Evolutionary conservation across 306 rosid genomes (phyloP).

Genomic region (peach (Prunus persica)): Prunus_persica_NCBIv2 NC_034014.1:22738501-22739000

Average conservation of each 20-base stretch:
- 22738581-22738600: too few species aligned
- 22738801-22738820: not conserved
- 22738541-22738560: too few species aligned
- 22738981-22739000: not conserved
- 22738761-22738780: not conserved
- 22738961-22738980: not conserved
- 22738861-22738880: not conserved
- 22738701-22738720: conserved; percentile 6
- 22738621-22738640: not conserved
- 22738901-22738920: not conserved
- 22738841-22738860: not conserved
- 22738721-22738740: not conserved
- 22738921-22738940: not conserved
- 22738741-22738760: not conserved
- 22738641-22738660: conserved; percentile 4
- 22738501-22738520: too few species aligned
- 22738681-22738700: not conserved
- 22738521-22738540: too few species aligned
- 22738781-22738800: conserved; percentile 5
- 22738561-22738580: too few species aligned
- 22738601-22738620: not conserved
- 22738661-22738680: conserved; percentile 16
- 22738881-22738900: not conserved
- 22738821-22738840: not conserved
- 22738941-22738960: not conserved